phyloP scores from a whole-genome alignment of 495 filamentous ascomycete species.

The Rhypophila decipiens region DNA sequence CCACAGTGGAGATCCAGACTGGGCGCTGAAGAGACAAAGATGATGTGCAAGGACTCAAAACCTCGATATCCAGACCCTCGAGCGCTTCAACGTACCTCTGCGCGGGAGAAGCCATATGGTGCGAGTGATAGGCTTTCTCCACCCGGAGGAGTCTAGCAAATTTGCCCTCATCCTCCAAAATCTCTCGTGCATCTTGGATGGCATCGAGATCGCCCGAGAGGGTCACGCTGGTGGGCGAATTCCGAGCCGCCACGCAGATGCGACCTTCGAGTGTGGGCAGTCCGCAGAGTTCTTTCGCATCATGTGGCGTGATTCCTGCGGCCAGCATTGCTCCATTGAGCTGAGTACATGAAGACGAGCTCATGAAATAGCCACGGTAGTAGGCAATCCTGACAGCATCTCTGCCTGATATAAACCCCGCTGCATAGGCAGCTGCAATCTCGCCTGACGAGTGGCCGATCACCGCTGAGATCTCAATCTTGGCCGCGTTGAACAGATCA shows the following conservation, averaged over 20 bases:
- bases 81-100: conserved; percentile 26
- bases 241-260: conserved; percentile 40
- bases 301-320: conserved; percentile 26
- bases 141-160: conserved; percentile 34
- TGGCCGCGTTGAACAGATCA: conserved; percentile 44
- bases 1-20: conserved; percentile 16
- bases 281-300: conserved; percentile 17
- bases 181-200: conserved; percentile 26
- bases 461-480: conserved; percentile 41
- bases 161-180: conserved; percentile 22
- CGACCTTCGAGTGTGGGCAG: conserved; percentile 13
- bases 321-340: conserved; percentile 39
- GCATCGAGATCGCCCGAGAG: conserved; percentile 33
- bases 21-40: too few relatives aligned
- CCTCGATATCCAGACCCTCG: conserved; percentile 19
- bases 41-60: conserved; percentile 17
- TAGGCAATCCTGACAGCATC: conserved; percentile 44
- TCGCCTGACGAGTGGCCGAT: conserved; percentile 62
- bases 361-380: conserved; percentile 20
- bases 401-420: conserved; percentile 32
- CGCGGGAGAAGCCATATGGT: conserved; percentile 37
- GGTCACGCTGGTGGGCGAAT: conserved; percentile 42
- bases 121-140: conserved; percentile 37
- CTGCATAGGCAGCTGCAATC: conserved; percentile 48
- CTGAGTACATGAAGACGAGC: too few relatives aligned